Conservation (phyloP, 352 stramenopile genomes). For the Phytophthora colocasiae region DNA sequence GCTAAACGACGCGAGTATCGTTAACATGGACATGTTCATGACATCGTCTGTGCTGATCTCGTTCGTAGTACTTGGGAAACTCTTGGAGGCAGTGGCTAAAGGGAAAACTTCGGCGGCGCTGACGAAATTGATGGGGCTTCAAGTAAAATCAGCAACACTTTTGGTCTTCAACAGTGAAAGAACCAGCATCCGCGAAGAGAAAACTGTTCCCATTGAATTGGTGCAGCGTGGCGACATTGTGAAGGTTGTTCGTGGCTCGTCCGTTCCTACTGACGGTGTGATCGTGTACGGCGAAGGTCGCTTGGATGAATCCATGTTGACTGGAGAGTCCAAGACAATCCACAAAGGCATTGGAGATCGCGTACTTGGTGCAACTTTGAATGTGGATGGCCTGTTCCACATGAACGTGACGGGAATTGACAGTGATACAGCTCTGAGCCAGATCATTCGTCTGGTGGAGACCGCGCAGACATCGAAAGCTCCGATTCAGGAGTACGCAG, state of each 20-base stretch:
- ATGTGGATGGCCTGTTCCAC: conserved; percentile 89
- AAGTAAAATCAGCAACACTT: conserved; percentile 93
- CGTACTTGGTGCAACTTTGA: conserved; percentile 91
- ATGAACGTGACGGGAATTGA: conserved; percentile 93
- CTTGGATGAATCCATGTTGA: conserved; percentile 95
- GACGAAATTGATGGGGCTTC: conserved; percentile 94
- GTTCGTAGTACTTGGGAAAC: conserved; percentile 98
- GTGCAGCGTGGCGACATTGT: conserved; percentile 93
- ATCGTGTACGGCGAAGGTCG: conserved; percentile 90
- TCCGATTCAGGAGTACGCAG: conserved; percentile 97
- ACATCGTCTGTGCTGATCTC: conserved; percentile 96
- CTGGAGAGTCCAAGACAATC: conserved; percentile 93
- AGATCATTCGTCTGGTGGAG: conserved; percentile 98
- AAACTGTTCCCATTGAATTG: conserved; percentile 79
- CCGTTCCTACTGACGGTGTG: conserved; percentile 92
- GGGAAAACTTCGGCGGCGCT: conserved; percentile 94
- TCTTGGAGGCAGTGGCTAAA: conserved; percentile 93
- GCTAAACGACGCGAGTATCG: conserved; percentile 59
- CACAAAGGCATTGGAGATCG: conserved; percentile 87
- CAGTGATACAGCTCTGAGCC: conserved; percentile 92
- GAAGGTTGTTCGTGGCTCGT: conserved; percentile 91
- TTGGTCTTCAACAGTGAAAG: conserved; percentile 70
- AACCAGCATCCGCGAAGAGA: conserved; percentile 60
- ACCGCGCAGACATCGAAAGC: conserved; percentile 97
- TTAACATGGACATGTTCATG: conserved; percentile 95